Percentiles rank a stretch among this genome's conserved stretches.
These are phyloP conservation scores for Porphyrellus cyaneotinctus DNA, from an alignment of 768 basidiomycete species.

Conservation along the genomic window DNA sequence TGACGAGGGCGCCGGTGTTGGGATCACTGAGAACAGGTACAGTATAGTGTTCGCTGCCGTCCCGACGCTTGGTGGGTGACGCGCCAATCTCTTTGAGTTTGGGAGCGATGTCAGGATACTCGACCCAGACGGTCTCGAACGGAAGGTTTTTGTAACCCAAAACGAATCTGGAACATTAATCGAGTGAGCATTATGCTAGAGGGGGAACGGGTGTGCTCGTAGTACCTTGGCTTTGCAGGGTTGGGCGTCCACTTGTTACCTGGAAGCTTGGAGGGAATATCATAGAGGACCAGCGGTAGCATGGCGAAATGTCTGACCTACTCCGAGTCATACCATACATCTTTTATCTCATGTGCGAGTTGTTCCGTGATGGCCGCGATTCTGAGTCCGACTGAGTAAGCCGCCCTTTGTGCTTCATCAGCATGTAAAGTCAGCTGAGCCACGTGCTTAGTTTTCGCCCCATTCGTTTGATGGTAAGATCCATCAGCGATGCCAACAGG, in stretches of 20 bases:
- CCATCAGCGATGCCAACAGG: too few species aligned
- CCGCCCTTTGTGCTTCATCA: neutral
- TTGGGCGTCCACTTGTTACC: slow-evolving; percentile 36
- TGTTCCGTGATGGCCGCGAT: neutral
- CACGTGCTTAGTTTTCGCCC: neutral
- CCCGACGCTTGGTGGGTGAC: too few species aligned
- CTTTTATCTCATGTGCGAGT: neutral
- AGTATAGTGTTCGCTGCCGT: too few species aligned
- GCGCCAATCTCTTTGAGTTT: too few species aligned
- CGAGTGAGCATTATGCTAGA: neutral
- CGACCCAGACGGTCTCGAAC: too few species aligned
- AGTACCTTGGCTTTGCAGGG: slow-evolving; percentile 38
- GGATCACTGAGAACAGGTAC: slow-evolving; percentile 35
- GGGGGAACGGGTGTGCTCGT: neutral
- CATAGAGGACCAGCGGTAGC: too few species aligned
- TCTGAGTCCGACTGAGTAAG: neutral
- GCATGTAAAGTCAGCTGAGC: neutral
- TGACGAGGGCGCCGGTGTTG: slow-evolving; percentile 25
- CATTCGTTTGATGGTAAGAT: neutral
- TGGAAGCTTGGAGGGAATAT: slow-evolving; percentile 25
- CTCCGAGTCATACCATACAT: neutral
- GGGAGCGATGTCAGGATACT: too few species aligned
- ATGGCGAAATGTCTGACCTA: neutral
- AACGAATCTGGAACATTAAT: slow-evolving; percentile 24
- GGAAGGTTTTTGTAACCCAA: too few species aligned